Evolutionary conservation across 1,284 basidiomycete genomes (phyloP), one percentile per base, ranked within the genome.

Genomic region (Amylostereum chailletii): DNA sequence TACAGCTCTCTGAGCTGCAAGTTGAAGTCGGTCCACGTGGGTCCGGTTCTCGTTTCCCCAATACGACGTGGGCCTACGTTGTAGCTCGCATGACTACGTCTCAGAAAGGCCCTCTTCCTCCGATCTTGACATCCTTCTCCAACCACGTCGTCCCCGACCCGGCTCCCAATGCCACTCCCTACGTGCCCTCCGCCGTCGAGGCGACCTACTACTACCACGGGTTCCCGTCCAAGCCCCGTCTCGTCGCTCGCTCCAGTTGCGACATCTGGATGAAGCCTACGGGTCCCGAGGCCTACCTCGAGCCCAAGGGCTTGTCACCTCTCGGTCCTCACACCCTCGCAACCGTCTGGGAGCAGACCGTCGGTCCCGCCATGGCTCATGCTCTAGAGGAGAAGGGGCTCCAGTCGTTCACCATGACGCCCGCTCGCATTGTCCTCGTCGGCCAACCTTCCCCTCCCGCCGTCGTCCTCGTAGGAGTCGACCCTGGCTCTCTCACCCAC

Each of bases 171-270:
- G 19, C 19, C 19, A 19, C 19, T 19, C 19, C 19, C 19, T 19
- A 19, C 19, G 19, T 19, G 19, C 19, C 19, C 19, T 19, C 19
- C 19, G 19, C 36, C 1, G 36, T 48, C 11, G 58, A 59, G 47
- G 53, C 55, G 10, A 49, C 47, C 34, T 27, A 44, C 48, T 58
- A 54, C 48, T 57, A 53, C 50, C 52, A 56, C 48, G 63, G 63
- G 38, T 42, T 65, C 4, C 59, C 60, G n/a, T 64, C 64, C 30
- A 34, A 51, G 45, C 53, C 62, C 19, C 45, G 31, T 42, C 45
- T 66, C 5, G 51, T 65, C 46, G 64, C 62, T 53, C 64, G 63
- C 49, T 56, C 65, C 41, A 59, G 61, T 47, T 11, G 50, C 41
- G 39, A 53, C 47, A 34, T 53, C 37, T 65, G 63, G 63, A 41